Evolutionary conservation across 768 basidiomycete genomes (phyloP).

Genomic region (Mycena latifolia): DNA sequence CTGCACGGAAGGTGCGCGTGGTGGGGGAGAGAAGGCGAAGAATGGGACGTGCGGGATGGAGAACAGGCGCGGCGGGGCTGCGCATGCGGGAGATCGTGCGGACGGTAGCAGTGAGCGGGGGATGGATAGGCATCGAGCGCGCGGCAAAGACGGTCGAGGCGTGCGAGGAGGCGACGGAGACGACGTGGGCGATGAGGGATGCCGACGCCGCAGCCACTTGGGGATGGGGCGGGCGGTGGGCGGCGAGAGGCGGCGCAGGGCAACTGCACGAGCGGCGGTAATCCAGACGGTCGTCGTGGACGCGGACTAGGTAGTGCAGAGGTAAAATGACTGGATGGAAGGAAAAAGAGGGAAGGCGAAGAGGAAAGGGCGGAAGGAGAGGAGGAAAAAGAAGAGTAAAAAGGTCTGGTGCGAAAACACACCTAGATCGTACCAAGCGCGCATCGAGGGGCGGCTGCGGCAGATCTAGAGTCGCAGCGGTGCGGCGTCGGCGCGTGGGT

Average conservation of each 20-base stretch:
- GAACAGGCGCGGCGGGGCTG: neutral
- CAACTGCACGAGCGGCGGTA: neutral
- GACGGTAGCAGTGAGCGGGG: too few species aligned
- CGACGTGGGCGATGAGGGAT: neutral
- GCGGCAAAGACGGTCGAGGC: neutral
- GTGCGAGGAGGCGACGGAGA: constrained; percentile 1
- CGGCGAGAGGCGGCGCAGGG: neutral
- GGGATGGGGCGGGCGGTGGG: neutral
- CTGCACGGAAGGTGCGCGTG: too few species aligned
- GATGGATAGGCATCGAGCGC: neutral
- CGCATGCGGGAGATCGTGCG: neutral
- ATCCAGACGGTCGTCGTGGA: too few species aligned
- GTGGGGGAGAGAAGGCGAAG: neutral
- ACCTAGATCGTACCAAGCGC: neutral
- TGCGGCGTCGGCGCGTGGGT: too few species aligned
- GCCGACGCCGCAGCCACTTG: neutral
- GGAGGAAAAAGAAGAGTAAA: neutral
- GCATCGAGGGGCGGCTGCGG: neutral
- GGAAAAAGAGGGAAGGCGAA: neutral
- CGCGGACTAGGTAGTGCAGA: too few species aligned
- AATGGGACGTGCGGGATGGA: neutral
- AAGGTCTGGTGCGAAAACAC: neutral
- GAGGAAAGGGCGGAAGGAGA: neutral
- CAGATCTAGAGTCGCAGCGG: too few species aligned
- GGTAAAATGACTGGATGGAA: neutral